Evolutionary conservation across 1,284 basidiomycete species (phyloP).

Genomic region (Xerocomus nothofagi): DNA sequence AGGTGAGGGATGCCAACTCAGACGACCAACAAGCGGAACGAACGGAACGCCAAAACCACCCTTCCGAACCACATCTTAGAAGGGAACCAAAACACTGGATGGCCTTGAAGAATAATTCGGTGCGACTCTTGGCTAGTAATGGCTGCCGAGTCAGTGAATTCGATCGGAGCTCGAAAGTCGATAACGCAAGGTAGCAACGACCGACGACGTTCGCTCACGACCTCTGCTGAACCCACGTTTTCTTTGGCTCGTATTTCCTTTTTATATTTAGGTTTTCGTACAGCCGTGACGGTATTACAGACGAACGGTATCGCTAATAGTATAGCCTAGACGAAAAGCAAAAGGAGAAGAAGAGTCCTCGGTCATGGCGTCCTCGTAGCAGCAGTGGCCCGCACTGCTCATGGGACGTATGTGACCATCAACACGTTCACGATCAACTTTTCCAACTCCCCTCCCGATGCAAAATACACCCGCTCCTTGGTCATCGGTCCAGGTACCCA

Average conservation of each 20-base stretch:
- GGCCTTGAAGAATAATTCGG: too few relatives aligned
- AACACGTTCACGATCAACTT: conserved; percentile 73
- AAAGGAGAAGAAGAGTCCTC: neutral
- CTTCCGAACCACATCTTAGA: too few relatives aligned
- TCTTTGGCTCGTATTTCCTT: neutral
- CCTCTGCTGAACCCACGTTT: neutral
- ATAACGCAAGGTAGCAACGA: neutral
- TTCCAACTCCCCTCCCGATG: conserved; percentile 63
- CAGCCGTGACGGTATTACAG: conserved; percentile 12
- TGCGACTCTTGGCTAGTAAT: too few relatives aligned
- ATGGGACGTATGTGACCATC: conserved; percentile 60
- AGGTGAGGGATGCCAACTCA: too few relatives aligned
- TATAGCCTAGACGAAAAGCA: neutral
- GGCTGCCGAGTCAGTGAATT: too few relatives aligned
- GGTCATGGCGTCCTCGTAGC: too few relatives aligned
- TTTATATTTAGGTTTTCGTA: conserved; percentile 11
- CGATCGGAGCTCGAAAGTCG: conserved; percentile 5
- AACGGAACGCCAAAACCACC: too few relatives aligned
- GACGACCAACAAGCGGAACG: too few relatives aligned
- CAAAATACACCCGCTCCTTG: conserved; percentile 69
- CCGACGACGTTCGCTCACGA: neutral
- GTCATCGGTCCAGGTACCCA: conserved; percentile 50
- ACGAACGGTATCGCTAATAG: conserved; percentile 10
- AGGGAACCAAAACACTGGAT: too few relatives aligned
- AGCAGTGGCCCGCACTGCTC: conserved; percentile 11